Conservation (phyloP, 2,329 filamentous ascomycete genomes). For the Parastagonospora avenae region DNA sequence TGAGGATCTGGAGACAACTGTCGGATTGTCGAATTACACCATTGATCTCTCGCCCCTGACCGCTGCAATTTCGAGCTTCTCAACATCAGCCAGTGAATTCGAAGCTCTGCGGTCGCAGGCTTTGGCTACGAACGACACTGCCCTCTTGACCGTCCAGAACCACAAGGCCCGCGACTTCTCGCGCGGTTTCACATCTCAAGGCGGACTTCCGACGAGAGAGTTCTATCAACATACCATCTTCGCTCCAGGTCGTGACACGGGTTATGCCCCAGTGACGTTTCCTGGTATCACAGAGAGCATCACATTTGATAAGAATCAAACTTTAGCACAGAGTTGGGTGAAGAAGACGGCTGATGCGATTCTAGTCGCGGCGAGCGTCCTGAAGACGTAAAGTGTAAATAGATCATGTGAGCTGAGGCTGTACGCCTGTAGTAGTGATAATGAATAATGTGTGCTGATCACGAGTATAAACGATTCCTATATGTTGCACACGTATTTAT, state of each 20-base stretch:
- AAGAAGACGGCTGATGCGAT: slow-evolving; percentile 42
- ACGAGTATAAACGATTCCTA: too few species aligned
- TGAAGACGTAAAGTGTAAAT: slow-evolving; percentile 29
- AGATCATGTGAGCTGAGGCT: too few species aligned
- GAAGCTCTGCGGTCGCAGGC: slow-evolving; percentile 36
- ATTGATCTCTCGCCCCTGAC: slow-evolving; percentile 40
- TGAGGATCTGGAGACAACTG: slow-evolving; percentile 36
- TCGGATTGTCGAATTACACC: slow-evolving; percentile 33
- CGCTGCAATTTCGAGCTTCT: slow-evolving; percentile 46
- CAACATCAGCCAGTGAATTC: slow-evolving; percentile 33
- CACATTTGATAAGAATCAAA: slow-evolving; percentile 37
- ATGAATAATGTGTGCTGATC: too few species aligned
- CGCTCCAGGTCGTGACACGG: slow-evolving; percentile 52
- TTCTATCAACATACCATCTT: slow-evolving; percentile 56
- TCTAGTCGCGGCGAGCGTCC: slow-evolving; percentile 38
- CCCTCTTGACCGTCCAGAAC: slow-evolving; percentile 47
- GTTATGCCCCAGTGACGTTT: slow-evolving; percentile 47
- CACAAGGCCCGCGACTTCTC: slow-evolving; percentile 54
- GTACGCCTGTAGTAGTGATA: too few species aligned
- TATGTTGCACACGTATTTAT: too few species aligned
- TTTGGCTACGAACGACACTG: slow-evolving; percentile 31
- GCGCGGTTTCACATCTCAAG: slow-evolving; percentile 52
- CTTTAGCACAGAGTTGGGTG: slow-evolving; percentile 42
- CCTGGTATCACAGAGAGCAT: slow-evolving; percentile 47
- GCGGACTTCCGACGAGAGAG: slow-evolving; percentile 52